Percentiles rank a stretch among this genome's conserved stretches.
Evolutionary conservation across 108 stramenopile species (phyloP).

Genomic region (Chaetoceros tenuissimus): DNA sequence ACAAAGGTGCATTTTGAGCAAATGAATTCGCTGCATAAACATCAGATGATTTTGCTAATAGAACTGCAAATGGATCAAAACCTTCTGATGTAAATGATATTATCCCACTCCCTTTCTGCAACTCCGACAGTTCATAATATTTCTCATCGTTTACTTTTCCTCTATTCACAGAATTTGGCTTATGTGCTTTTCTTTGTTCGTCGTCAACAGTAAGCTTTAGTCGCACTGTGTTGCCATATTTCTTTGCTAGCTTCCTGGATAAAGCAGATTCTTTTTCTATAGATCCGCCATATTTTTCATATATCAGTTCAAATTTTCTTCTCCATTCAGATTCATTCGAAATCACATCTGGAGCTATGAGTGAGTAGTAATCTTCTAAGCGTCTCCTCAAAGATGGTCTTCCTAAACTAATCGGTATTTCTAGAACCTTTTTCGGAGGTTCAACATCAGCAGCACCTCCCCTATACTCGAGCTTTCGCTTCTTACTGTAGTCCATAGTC

Average conservation of each 20-base stretch:
- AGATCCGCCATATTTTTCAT: constrained; percentile 67
- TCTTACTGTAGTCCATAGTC: too few relatives aligned
- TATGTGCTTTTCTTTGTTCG: constrained; percentile 9
- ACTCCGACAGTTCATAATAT: constrained; percentile 30
- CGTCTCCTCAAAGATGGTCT: constrained; percentile 67
- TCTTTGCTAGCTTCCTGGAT: constrained; percentile 53
- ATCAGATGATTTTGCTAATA: constrained; percentile 17
- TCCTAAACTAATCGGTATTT: constrained; percentile 42
- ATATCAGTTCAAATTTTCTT: constrained; percentile 61
- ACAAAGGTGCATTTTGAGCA: constrained; percentile 7
- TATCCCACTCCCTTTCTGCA: constrained; percentile 38
- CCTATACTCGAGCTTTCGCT: too few relatives aligned
- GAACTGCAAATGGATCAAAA: constrained; percentile 61
- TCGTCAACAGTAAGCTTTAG: constrained; percentile 32
- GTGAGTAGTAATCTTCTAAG: constrained; percentile 74
- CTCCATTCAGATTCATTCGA: constrained; percentile 46
- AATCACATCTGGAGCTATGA: constrained; percentile 57
- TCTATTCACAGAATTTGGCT: not conserved
- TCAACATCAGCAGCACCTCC: too few relatives aligned
- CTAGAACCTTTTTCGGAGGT: too few relatives aligned
- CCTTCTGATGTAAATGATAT: constrained; percentile 37
- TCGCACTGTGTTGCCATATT: constrained; percentile 59
- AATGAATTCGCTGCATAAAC: constrained; percentile 37
- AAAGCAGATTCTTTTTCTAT: constrained; percentile 55
- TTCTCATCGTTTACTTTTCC: constrained; percentile 25